Evolutionary conservation across 164 flowering plant species (phyloP).

Genomic region (Santalum album): DNA sequence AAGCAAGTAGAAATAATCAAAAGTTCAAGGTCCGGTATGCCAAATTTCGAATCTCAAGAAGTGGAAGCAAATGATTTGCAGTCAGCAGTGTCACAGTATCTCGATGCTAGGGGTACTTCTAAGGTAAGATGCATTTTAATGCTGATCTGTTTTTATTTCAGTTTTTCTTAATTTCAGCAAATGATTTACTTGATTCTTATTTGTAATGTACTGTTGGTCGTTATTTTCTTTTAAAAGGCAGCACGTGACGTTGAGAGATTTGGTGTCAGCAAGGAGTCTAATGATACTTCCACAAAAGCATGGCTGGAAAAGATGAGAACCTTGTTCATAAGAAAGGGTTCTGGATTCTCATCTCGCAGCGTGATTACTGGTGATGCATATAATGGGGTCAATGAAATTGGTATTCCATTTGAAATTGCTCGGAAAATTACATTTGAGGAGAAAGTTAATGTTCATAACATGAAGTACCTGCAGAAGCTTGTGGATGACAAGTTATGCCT

Average conservation of each 20-base stretch:
- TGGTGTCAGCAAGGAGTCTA: conserved; percentile 39
- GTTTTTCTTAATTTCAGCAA: too few species aligned
- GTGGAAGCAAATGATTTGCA: conserved; percentile 82
- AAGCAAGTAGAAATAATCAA: conserved; percentile 63
- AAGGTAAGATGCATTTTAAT: conserved; percentile 29
- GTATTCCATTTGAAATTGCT: conserved; percentile 79
- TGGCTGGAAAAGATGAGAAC: conserved; percentile 95
- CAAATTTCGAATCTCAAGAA: conserved; percentile 78
- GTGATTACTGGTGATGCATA: conserved; percentile 92
- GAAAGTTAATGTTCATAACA: conserved; percentile 61
- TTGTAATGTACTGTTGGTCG: not conserved
- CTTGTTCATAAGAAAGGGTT: conserved; percentile 78
- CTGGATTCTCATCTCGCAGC: conserved; percentile 89
- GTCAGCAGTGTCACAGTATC: conserved; percentile 54
- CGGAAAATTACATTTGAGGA: conserved; percentile 86
- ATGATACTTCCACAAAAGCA: conserved; percentile 53
- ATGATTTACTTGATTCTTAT: too few species aligned
- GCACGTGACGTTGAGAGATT: conserved; percentile 44
- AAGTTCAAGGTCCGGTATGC: conserved; percentile 67
- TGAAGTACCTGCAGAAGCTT: conserved; percentile 46
- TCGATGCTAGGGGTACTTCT: conserved; percentile 64
- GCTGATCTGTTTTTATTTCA: too few species aligned
- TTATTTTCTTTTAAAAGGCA: conserved; percentile 28
- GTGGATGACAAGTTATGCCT: conserved; percentile 75
- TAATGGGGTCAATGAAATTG: conserved; percentile 60